Percentiles rank a stretch among this genome's conserved stretches.
Evolutionary conservation across 148 eudicot genomes (phyloP).

Genomic region (Mesembryanthemum crystallinum): DNA sequence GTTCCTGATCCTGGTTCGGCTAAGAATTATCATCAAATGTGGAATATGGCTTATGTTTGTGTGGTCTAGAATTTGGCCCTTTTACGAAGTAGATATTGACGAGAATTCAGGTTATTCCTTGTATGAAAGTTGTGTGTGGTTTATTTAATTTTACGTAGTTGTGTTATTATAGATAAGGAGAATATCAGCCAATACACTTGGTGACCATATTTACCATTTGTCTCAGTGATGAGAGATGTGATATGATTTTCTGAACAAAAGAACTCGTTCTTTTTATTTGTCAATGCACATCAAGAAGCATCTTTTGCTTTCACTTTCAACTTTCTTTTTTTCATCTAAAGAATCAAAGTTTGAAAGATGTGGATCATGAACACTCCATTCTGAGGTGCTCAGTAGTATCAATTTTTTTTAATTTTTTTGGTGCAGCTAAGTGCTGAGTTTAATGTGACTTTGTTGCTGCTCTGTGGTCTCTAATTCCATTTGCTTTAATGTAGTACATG

Average conservation of each 20-base stretch:
- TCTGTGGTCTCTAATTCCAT: slow-evolving; percentile 20
- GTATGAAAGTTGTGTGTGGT: slow-evolving; percentile 12
- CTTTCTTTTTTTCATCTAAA: not conserved
- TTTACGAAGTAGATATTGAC: not conserved
- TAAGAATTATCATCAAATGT: not conserved
- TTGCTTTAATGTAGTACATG: slow-evolving; percentile 4
- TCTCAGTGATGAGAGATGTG: slow-evolving; percentile 6
- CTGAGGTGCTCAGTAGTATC: slow-evolving; percentile 20
- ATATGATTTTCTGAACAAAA: slow-evolving; percentile 2
- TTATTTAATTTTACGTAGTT: not conserved
- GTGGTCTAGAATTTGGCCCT: not conserved
- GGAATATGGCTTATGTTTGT: not conserved
- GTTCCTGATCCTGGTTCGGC: not conserved
- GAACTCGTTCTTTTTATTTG: not conserved
- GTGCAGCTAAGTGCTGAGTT: slow-evolving; percentile 10
- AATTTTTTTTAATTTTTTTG: not conserved
- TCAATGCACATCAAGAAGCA: slow-evolving; percentile 22
- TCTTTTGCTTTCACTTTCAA: slow-evolving; percentile 9
- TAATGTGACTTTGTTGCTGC: not conserved
- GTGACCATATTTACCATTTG: not conserved
- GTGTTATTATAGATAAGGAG: slow-evolving; percentile 4
- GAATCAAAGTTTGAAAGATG: slow-evolving; percentile 25
- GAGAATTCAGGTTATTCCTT: not conserved
- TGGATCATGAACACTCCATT: slow-evolving; percentile 20
- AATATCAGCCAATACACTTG: not conserved